phyloP scores from a whole-genome alignment of 352 stramenopile species.

The Phytophthora hybrid region DNA sequence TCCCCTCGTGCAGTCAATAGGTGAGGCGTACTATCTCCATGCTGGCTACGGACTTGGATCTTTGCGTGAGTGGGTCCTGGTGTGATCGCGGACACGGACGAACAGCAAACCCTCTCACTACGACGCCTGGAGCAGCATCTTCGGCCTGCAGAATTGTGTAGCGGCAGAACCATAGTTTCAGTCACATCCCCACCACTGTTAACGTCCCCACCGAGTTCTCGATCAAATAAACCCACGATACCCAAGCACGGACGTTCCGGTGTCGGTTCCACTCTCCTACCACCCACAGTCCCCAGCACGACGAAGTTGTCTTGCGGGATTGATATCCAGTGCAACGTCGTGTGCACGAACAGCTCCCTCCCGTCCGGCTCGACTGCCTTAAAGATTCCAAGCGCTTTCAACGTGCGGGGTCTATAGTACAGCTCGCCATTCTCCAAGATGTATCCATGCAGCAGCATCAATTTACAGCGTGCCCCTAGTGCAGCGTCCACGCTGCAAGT shows the following conservation, averaged over 20 bases:
- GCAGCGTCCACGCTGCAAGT: constrained; percentile 30
- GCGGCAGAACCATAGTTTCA: too few species aligned
- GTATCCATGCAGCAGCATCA: constrained; percentile 35
- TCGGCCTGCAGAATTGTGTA: not conserved
- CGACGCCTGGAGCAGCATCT: constrained; percentile 3
- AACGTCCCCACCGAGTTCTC: constrained; percentile 10
- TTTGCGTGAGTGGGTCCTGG: constrained; percentile 10
- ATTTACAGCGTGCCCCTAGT: constrained; percentile 28
- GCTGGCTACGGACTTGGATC: not conserved
- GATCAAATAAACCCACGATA: constrained; percentile 25
- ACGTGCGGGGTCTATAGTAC: constrained; percentile 25
- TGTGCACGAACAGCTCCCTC: constrained; percentile 18
- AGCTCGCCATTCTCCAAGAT: constrained; percentile 22
- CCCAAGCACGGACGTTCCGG: constrained; percentile 12
- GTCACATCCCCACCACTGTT: too few species aligned
- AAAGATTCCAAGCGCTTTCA: constrained; percentile 35
- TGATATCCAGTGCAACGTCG: constrained; percentile 24
- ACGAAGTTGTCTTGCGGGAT: constrained; percentile 20
- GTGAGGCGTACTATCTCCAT: not conserved
- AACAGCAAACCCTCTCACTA: not conserved
- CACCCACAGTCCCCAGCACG: constrained; percentile 16
- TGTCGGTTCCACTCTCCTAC: constrained; percentile 8
- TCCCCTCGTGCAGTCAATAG: too few species aligned
- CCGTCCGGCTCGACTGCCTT: constrained; percentile 26
- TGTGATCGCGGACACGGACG: not conserved